Base-by-base conservation (phyloP, 2,329 filamentous ascomycete species). In the Sporothrix brasiliensis region DNA sequence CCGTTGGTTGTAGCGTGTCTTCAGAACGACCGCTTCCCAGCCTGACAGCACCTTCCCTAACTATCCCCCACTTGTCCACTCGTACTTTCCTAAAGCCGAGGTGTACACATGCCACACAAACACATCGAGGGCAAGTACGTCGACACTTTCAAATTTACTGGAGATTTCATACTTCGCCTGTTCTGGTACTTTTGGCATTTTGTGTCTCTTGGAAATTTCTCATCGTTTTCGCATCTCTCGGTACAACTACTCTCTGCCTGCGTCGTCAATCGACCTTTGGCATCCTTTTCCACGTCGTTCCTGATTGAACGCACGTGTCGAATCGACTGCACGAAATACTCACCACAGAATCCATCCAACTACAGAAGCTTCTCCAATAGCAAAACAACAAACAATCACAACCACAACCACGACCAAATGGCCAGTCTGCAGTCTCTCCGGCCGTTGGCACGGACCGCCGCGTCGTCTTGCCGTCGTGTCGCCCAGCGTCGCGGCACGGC, bases 401-500 rank as follows among this genome's bases (percentile, higher is more conserved):
- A 47, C 58, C 13, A 16, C 52, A 14, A 16, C 3, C 21, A 39
- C 58, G 39, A 11, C 39, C n/a, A 50, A 75, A 84, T 84, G 82
- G 78, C 82, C 69, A 82, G 76, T 75, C 73, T 83, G 68, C 80
- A 79, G 73, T 76, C 77, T 70, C 72, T 81, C 70, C 73, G 77
- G 70, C 72, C 76, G 61, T 71, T 80, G 66, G 74, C 79, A 66
- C 77, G 77, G 72, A 72, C 66, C 16, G 53, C 66, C n/a, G n/a
- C 56, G 1, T 27, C 30, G 16, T 11, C 44, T 44, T 63, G 54
- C 21, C 67, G 66, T 39, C 67, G 53, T 19, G 11, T 67, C 24
- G 39, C 54, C 5, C 67, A 19, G 27, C 53, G 58, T 19, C 56
- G 56, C 56, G 53, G 24, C 14, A 30, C 56, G 21, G 39, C 47